A percentile compares a stretch with the other conserved stretches of the same genome.
phyloP scores from a whole-genome alignment of 75 land plant genomes.

The Pseudotsuga menziesii region DNA sequence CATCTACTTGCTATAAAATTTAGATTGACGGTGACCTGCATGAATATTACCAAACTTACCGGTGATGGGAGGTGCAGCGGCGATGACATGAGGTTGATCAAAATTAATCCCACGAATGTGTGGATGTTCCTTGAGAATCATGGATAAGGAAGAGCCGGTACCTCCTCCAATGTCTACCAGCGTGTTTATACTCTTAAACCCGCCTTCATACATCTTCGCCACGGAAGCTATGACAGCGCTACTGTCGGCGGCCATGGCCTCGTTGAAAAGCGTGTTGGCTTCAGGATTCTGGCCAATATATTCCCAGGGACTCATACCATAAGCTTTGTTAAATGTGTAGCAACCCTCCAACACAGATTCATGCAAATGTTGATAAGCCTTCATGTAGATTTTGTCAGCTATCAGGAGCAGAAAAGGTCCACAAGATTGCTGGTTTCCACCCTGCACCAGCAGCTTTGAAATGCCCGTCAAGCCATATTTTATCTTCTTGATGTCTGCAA shows the following conservation, averaged over 20 bases:
- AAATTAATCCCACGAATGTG: too few relatives aligned
- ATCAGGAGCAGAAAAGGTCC: background rate
- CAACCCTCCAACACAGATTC: background rate
- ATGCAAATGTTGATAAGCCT: background rate
- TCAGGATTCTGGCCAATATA: background rate
- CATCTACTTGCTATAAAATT: too few relatives aligned
- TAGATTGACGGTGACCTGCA: too few relatives aligned
- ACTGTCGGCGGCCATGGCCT: background rate
- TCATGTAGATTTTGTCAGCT: background rate
- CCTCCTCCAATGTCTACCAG: too few relatives aligned
- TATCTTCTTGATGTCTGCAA: too few relatives aligned
- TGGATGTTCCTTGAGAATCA: too few relatives aligned
- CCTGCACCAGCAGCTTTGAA: background rate
- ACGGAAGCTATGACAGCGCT: too few relatives aligned
- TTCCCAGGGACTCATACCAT: background rate
- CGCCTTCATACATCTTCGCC: background rate
- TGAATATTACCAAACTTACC: too few relatives aligned
- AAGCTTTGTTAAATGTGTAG: background rate
- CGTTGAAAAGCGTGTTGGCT: background rate
- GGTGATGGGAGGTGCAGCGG: too few relatives aligned
- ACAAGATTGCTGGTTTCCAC: background rate
- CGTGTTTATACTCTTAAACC: background rate
- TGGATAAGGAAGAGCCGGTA: too few relatives aligned
- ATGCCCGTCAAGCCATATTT: background rate
- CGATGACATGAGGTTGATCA: too few relatives aligned